Conservation (phyloP, 2,329 filamentous ascomycete species). For the Ceratocystis ficicola region DNA sequence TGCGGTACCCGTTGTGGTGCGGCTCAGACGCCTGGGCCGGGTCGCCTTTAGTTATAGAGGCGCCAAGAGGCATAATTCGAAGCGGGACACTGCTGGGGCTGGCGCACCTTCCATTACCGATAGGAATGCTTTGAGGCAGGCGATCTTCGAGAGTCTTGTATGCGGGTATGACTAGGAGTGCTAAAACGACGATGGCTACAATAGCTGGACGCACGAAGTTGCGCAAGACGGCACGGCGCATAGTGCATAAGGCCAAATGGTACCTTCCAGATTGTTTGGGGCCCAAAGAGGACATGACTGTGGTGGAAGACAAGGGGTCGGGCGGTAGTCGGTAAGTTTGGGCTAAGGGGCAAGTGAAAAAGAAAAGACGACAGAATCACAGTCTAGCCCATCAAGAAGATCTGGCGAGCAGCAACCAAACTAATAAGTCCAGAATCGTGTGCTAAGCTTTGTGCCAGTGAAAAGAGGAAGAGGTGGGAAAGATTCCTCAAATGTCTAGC, state of each 20-base stretch:
- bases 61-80: slow-evolving; percentile 30
- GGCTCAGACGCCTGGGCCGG: slow-evolving; percentile 15
- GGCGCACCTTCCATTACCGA: slow-evolving; percentile 6
- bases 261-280: neutral
- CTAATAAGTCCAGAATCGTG: too few species aligned
- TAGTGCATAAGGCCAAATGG: neutral
- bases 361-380: too few species aligned
- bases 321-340: too few species aligned
- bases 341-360: too few species aligned
- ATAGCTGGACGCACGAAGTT: neutral
- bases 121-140: neutral
- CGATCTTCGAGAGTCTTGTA: neutral
- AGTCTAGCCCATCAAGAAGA: too few species aligned
- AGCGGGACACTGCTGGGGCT: slow-evolving; percentile 20
- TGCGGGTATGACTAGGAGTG: neutral
- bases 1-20: slow-evolving; percentile 31
- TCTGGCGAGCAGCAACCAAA: too few species aligned
- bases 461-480: too few species aligned
- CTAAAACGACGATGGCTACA: neutral
- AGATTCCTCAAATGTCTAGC: neutral
- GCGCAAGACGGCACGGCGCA: neutral
- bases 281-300: neutral
- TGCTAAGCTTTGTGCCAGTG: too few species aligned
- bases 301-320: neutral
- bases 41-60: slow-evolving; percentile 31